Evolutionary conservation across 139 green algal species (phyloP), one percentile per base, ranked within the genome.

Genomic region (Coelastrella sp.): DNA sequence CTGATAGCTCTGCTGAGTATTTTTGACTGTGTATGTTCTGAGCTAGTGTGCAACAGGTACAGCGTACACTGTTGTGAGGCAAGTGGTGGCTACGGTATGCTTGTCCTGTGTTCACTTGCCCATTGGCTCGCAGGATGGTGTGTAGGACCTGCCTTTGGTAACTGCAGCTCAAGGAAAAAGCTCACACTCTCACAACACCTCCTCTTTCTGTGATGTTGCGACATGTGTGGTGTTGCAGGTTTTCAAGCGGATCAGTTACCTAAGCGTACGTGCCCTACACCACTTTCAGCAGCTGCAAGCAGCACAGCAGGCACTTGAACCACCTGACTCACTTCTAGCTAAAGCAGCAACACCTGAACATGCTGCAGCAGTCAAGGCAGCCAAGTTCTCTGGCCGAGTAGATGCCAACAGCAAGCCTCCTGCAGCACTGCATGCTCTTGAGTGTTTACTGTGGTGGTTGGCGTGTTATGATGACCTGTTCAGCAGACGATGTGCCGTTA

Each of bases 361-460:
- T 30, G 66, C 67, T 59, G 50, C 80, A 68, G 80, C 50, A 37
- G 67, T 34, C 19, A 5, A 6, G 32, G 30, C 25, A 21, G 64
- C 34, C n/a, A 69, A 19, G 8, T 41, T 23, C 62, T 41, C 62
- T 40, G 27, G 62, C 9, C 27, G 48, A 32, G 2, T 23, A 38
- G 37, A 45, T 8, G 8, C 73, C 45, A 38, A 45, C 38, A 78
- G 66, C 57, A 57, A 37, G 15, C 45, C 40, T 0, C 21, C 68
- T 27, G 38, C 57, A 17, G 88, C 34, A 4, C 59, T 64, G 2
- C 30, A 64, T 64, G 81, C 87, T 0, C 83, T 95, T 41, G 90
- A 95, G 83, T 83, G 91, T 35, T 48, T 94, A 51, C 85, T 95
- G 72, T 86, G 94, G 40, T 95, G 92, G 92, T 80, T 94, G 73